Evolutionary conservation across 805 yeast genomes (phyloP), one percentile per base, ranked within the genome.

Genomic region (Metschnikowia amazonensis): DNA sequence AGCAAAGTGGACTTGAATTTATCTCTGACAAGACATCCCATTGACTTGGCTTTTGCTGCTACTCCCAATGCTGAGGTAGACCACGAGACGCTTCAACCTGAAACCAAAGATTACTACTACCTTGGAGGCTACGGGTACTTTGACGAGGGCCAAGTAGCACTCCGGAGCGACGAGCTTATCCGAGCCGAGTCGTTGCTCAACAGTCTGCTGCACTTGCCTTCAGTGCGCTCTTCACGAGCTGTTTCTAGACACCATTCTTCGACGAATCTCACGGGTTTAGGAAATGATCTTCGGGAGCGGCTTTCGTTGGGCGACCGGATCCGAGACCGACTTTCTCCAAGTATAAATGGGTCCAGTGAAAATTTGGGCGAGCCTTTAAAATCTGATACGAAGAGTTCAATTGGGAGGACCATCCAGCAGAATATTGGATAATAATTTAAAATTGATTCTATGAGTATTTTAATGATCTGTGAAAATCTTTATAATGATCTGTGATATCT

Each of bases 61-160:
- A 25, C 42, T 5, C 47, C 43, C 36, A 13, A n/a, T 11, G 37
- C 42, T 5, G 31, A 44, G 23, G 34, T 9, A 3, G 40, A 31
- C 6, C 43, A 42, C 9, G 43, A 35, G 14, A 9, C 21, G 11
- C 41, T 36, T 5, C 28, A 38, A 5, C 59, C 47, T 53, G 70
- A 62, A 42, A 49, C 40, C 14, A 60, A 57, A 29, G 65, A 63
- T 28, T 68, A 56, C 48, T 61, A 60, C 44, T 55, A 78, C 46
- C 69, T 89, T 32, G 92, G 96, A 36, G 97, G 97, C 2, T 89
- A 89, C 63, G 96, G 90, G 30, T 86, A 86, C 63, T 86, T 86
- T 61, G 94, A 86, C 55, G 73, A 82, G 50, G 88, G 84, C 9
- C 77, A 76, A 50, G 80, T 84, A 52, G 82, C 82, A 47, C 60